phyloP scores from a whole-genome alignment of 345 rosid genomes.

The Zanthoxylum bungeanum region DNA sequence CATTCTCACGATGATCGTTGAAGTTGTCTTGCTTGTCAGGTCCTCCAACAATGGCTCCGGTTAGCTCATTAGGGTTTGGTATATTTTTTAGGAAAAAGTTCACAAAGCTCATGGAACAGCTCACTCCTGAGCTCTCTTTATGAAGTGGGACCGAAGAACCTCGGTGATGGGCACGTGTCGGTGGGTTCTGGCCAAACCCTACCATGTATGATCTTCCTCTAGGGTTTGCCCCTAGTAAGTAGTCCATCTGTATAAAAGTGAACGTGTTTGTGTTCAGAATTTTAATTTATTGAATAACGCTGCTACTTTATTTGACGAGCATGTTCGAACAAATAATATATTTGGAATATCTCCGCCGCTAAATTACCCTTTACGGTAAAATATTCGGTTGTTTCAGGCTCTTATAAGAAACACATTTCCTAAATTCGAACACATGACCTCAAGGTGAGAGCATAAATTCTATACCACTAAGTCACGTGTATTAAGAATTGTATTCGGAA shows the following conservation, averaged over 20 bases:
- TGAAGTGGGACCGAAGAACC: constrained; percentile 63
- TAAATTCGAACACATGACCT: too few species aligned
- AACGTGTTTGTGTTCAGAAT: background rate
- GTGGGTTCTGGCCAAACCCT: constrained; percentile 78
- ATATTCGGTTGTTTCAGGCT: too few species aligned
- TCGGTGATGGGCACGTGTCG: constrained; percentile 77
- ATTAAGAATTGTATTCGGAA: too few species aligned
- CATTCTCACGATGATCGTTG: constrained; percentile 58
- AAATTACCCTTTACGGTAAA: too few species aligned
- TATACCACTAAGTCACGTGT: too few species aligned
- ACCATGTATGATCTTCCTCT: constrained; percentile 85
- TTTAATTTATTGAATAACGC: too few species aligned
- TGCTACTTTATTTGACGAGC: too few species aligned
- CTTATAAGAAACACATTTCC: too few species aligned
- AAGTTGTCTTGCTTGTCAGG: constrained; percentile 72
- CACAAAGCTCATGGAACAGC: constrained; percentile 68
- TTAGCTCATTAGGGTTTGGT: constrained; percentile 76
- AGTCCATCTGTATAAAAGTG: constrained; percentile 56
- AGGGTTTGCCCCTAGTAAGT: constrained; percentile 78
- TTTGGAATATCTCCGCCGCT: too few species aligned
- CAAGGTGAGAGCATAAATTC: too few species aligned
- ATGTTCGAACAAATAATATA: too few species aligned
- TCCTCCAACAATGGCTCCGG: constrained; percentile 89
- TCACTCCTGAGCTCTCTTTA: constrained; percentile 16
- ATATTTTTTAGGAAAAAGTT: constrained; percentile 39